phyloP scores from a whole-genome alignment of 148 eudicot species.

The Rhododendron simsii region DNA sequence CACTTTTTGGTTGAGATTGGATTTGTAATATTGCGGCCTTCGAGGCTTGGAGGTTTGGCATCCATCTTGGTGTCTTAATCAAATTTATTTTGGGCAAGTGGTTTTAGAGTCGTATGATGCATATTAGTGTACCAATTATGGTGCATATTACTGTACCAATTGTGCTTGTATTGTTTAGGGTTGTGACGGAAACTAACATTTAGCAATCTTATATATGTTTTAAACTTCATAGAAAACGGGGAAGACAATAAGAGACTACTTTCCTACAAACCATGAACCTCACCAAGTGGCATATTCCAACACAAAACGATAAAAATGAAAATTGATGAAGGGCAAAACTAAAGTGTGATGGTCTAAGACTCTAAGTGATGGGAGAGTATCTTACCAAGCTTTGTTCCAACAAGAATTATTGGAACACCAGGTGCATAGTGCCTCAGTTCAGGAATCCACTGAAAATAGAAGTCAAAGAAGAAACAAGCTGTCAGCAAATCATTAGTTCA shows the following conservation, averaged over 20 bases:
- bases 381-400: conserved; percentile 82
- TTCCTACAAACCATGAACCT: not conserved
- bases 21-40: too few species aligned
- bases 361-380: not conserved
- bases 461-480: conserved; percentile 7
- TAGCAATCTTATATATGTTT: not conserved
- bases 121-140: too few species aligned
- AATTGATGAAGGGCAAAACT: not conserved
- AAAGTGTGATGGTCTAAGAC: not conserved
- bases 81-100: too few species aligned
- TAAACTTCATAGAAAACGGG: not conserved
- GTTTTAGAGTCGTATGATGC: too few species aligned
- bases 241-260: not conserved
- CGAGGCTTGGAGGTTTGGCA: too few species aligned
- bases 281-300: not conserved
- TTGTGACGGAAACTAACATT: too few species aligned
- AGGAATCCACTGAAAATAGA: conserved; percentile 67
- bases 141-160: too few species aligned
- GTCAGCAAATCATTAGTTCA: not conserved
- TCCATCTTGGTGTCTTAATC: too few species aligned
- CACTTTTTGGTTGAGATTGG: too few species aligned
- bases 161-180: too few species aligned
- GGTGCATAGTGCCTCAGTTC: conserved; percentile 89
- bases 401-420: conserved; percentile 79
- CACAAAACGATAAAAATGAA: not conserved